These are phyloP conservation scores for Geosmithia putterillii DNA, from an alignment of 2,329 filamentous ascomycete genomes.

Conservation along the genomic window DNA sequence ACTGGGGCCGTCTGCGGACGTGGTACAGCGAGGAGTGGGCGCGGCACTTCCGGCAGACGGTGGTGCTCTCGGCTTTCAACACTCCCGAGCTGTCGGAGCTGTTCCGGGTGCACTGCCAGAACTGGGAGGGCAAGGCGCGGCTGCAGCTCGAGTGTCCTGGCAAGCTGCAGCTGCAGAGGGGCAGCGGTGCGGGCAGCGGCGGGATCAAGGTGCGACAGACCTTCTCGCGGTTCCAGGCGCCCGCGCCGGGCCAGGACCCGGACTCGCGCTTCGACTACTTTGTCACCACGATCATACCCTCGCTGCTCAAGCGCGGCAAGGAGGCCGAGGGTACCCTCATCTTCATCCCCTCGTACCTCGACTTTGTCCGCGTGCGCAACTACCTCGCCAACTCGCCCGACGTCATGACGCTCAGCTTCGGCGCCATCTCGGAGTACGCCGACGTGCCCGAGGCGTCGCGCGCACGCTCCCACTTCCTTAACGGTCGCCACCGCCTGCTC, in stretches of 20 bases:
- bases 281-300: constrained; percentile 65
- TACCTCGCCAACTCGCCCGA: constrained; percentile 64
- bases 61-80: constrained; percentile 70
- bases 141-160: constrained; percentile 57
- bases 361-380: constrained; percentile 89
- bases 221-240: constrained; percentile 73
- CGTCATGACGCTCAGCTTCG: constrained; percentile 45
- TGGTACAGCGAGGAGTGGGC: constrained; percentile 93
- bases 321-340: constrained; percentile 61
- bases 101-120: constrained; percentile 63
- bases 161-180: constrained; percentile 59
- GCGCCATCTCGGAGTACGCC: constrained; percentile 80
- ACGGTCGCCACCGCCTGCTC: constrained; percentile 68
- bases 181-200: no score
- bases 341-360: constrained; percentile 87
- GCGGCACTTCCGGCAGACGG: constrained; percentile 69
- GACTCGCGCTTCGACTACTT: constrained; percentile 90
- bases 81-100: constrained; percentile 81
- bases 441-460: constrained; percentile 67
- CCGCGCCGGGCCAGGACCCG: constrained; percentile 61
- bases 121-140: constrained; percentile 69
- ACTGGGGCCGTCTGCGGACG: constrained; percentile 78
- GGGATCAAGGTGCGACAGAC: constrained; percentile 69
- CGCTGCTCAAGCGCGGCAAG: constrained; percentile 55
- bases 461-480: constrained; percentile 77